Conservation (phyloP, 371 early-diverging fungal genomes). For the Mortierella sp. region DNA sequence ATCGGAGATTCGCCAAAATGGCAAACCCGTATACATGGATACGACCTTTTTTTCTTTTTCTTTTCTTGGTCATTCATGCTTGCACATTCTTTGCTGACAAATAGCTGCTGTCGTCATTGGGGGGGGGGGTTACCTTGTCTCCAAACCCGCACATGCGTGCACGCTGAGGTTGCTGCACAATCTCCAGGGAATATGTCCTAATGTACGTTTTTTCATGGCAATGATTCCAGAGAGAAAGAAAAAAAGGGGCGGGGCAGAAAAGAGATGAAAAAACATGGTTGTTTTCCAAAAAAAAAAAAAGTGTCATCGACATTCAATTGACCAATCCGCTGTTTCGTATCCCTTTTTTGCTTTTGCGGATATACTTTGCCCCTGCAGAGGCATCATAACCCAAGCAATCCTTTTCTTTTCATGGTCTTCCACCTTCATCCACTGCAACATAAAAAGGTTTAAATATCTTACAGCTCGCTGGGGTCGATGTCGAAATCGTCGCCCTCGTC, state of each 20-base stretch:
- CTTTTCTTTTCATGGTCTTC: not conserved
- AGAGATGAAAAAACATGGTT: not conserved
- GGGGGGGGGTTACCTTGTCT: conserved; percentile 66
- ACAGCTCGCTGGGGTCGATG: conserved; percentile 28
- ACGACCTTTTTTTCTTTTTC: not conserved
- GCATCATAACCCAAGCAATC: not conserved
- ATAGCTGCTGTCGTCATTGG: not conserved
- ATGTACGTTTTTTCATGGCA: not conserved
- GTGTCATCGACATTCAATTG: not conserved
- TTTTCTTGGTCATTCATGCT: not conserved
- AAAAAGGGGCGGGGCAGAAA: not conserved
- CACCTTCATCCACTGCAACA: conserved; percentile 3
- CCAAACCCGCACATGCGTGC: conserved; percentile 89
- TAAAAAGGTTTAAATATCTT: not conserved
- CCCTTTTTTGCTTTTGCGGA: not conserved
- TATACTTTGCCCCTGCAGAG: conserved; percentile 2
- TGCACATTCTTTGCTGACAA: too few relatives aligned
- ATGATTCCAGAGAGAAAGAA: not conserved
- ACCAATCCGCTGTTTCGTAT: not conserved
- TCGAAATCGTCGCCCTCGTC: conserved; percentile 15
- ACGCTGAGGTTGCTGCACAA: conserved; percentile 78
- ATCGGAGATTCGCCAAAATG: conserved; percentile 5
- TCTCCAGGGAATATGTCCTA: conserved; percentile 22
- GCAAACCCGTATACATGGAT: not conserved
- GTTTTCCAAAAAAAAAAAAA: too few relatives aligned